Conservation (phyloP, 2,329 filamentous ascomycete genomes). For the Seiridium cupressi region DNA sequence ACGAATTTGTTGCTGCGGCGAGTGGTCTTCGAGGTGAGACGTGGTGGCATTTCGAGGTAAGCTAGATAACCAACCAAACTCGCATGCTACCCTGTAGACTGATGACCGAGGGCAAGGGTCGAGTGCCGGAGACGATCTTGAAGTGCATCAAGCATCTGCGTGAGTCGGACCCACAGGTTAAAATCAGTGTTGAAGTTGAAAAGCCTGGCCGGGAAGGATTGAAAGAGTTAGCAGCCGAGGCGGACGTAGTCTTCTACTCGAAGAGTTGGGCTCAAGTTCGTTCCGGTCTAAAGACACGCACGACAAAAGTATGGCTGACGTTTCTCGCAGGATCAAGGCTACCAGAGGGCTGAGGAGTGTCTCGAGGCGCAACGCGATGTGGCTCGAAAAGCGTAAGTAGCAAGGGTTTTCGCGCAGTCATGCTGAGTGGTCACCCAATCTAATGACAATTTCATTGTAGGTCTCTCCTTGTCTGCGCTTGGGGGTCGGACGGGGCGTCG, state of each 20-base stretch:
- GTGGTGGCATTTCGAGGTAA: slow-evolving; percentile 75
- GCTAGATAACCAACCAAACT: slow-evolving; percentile 10
- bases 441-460: neutral
- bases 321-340: slow-evolving; percentile 24
- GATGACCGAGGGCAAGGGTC: slow-evolving; percentile 46
- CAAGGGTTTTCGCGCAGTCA: slow-evolving; percentile 9
- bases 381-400: slow-evolving; percentile 30
- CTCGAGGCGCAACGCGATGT: slow-evolving; percentile 27
- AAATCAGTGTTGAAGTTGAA: slow-evolving; percentile 70
- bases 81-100: slow-evolving; percentile 12
- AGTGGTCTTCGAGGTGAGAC: slow-evolving; percentile 34
- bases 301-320: slow-evolving; percentile 10
- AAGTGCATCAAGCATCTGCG: slow-evolving; percentile 59
- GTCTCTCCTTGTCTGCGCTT: slow-evolving; percentile 36
- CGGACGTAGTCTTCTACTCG: slow-evolving; percentile 74
- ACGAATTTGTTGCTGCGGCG: slow-evolving; percentile 54
- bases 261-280: slow-evolving; percentile 67
- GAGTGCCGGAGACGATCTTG: slow-evolving; percentile 59
- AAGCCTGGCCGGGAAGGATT: slow-evolving; percentile 64
- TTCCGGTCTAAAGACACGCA: slow-evolving; percentile 9
- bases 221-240: slow-evolving; percentile 55
- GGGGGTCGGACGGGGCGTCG: slow-evolving; percentile 44
- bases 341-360: slow-evolving; percentile 26
- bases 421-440: slow-evolving; percentile 4
- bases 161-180: slow-evolving; percentile 37